These are phyloP conservation scores for Salix arbutifolia DNA, from an alignment of 345 rosid genomes.

Conservation along the genomic window DNA sequence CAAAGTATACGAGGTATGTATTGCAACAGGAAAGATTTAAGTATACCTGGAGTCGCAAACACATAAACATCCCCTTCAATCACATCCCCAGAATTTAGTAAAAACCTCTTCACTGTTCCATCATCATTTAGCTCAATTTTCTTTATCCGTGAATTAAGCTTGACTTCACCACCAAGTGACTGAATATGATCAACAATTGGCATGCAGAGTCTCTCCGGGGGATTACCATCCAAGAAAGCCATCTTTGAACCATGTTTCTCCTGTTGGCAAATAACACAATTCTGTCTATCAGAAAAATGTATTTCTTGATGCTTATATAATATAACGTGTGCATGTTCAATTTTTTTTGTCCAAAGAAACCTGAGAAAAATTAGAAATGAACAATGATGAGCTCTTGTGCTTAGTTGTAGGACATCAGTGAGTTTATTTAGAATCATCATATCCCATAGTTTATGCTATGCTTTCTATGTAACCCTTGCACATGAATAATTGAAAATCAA, in stretches of 20 bases:
- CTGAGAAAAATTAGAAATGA: not conserved
- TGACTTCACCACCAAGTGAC: conserved; percentile 79
- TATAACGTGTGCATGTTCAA: not conserved
- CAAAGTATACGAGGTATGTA: not conserved
- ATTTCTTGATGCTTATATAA: not conserved
- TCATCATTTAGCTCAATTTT: conserved; percentile 74
- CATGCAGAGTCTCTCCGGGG: conserved; percentile 91
- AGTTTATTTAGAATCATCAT: not conserved
- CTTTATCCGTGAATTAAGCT: conserved; percentile 68
- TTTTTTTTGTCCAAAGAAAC: not conserved
- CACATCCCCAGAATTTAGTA: conserved; percentile 55
- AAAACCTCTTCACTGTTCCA: conserved; percentile 72
- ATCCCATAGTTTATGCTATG: not conserved
- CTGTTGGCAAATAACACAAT: conserved; percentile 35
- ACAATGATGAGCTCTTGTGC: not conserved
- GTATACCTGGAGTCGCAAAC: conserved; percentile 80
- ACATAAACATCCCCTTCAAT: conserved; percentile 86
- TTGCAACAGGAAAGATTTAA: not conserved
- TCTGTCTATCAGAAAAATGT: not conserved
- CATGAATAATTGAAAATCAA: not conserved
- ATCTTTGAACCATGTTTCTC: conserved; percentile 97
- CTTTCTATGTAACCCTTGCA: not conserved
- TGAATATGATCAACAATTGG: conserved; percentile 72
- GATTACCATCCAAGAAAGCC: conserved; percentile 97
- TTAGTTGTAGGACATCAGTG: not conserved